Conservation (phyloP, 176 grass and related monocot species). For the Ensete glaucum region DNA sequence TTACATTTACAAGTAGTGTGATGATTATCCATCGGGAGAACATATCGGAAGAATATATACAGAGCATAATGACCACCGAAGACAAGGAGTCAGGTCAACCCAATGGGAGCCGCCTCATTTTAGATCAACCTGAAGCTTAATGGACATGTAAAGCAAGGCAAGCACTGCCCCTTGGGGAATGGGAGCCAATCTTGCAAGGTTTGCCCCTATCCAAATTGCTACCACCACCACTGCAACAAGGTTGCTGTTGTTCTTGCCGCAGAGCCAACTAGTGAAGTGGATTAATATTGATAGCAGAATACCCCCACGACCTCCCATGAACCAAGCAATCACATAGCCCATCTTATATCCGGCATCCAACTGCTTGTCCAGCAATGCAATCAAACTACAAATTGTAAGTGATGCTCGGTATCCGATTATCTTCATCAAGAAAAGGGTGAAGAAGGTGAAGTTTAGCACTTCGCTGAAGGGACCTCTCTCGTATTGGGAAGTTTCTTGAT, state of each 20-base stretch:
- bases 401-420: constrained; percentile 17
- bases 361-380: constrained; percentile 16
- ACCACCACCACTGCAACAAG: constrained; percentile 15
- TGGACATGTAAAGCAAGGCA: constrained; percentile 22
- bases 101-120: constrained; percentile 1
- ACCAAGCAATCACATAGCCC: constrained; percentile 24
- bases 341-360: constrained; percentile 30
- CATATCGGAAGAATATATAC: neutral
- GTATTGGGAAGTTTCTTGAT: constrained; percentile 3
- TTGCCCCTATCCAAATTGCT: constrained; percentile 19
- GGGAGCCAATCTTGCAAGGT: constrained; percentile 4
- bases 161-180: constrained; percentile 26
- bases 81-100: no score
- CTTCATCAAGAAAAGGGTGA: constrained; percentile 17
- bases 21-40: neutral
- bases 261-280: constrained; percentile 27
- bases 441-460: constrained; percentile 20
- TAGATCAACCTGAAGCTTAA: constrained; percentile 22
- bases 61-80: neutral
- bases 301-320: constrained; percentile 18
- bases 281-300: constrained; percentile 22
- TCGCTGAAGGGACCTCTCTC: constrained; percentile 15
- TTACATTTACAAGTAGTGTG: neutral
- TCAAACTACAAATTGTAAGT: constrained; percentile 11
- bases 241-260: constrained; percentile 29